Evolutionary conservation across 2,329 filamentous ascomycete species (phyloP), one percentile per base, ranked within the genome.

Genomic region (Fusarium sp.): DNA sequence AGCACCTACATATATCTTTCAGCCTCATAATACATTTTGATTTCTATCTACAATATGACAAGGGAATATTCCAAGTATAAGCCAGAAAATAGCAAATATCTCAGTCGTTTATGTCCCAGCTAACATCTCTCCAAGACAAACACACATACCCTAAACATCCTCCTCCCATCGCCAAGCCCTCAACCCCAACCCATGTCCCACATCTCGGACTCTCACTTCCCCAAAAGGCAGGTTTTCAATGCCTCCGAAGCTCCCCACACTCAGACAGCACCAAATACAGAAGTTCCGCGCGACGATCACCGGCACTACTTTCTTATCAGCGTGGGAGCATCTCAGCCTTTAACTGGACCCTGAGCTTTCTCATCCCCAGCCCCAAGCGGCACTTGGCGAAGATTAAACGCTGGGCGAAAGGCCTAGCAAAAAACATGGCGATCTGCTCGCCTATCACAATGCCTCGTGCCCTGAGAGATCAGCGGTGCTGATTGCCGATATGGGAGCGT

Each of bases 361-460:
- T 24, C 24, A 49, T 59, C 24, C 44, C 28, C 39, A 20, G 26
- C 24, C 24, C 24, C 24, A 24, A 26, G 37, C 51, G 51, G 52
- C 57, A 39, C 20, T 28, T 24, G 50, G 41, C 48, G 50, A 63
- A 39, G 49, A 45, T 49, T 49, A 51, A 26, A 48, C 35, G 30
- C 30, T 33, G 30, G 30, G 30, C 2, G 13, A 7, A 7, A 1
- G 14, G 6, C 11, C 30, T 10, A 10, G 14, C 14, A 15, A 6
- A 15, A 6, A 15, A 7, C 14, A 15, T 33, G 30, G 22, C 45
- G 35, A 39, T 26, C 43, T 44, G 37, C 46, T 55, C 53, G 24
- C 67, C 67, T 70, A 69, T 69, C 67, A 67, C 47, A n/a, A 47
- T 35, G 37, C 67, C 67, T 67, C 67, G 67, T 69, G 67, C 46